Conservation (phyloP, 2,329 filamentous ascomycete species). For the Ophiostoma perfectum region DNA sequence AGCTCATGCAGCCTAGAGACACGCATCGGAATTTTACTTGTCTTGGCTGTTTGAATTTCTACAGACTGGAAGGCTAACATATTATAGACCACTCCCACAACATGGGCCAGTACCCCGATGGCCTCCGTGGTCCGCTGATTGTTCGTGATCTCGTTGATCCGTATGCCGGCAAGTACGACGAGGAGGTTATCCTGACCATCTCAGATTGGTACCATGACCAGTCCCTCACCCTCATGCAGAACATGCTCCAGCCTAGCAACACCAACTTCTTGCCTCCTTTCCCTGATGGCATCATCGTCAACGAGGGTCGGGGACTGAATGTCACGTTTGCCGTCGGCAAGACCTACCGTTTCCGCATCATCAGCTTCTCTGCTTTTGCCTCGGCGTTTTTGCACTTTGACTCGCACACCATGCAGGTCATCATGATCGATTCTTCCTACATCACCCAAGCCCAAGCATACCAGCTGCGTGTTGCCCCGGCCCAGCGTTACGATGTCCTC, state of each 20-base stretch:
- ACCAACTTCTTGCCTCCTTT: constrained; percentile 38
- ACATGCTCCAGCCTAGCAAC: constrained; percentile 40
- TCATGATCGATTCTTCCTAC: constrained; percentile 42
- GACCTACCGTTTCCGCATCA: constrained; percentile 44
- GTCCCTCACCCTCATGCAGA: constrained; percentile 35
- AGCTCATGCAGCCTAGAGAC: background rate
- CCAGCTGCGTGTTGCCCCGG: constrained; percentile 40
- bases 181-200: constrained; percentile 54
- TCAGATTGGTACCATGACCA: constrained; percentile 43
- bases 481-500: constrained; percentile 45
- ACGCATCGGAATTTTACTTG: background rate
- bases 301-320: constrained; percentile 38
- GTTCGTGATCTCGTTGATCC: constrained; percentile 54
- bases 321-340: constrained; percentile 39
- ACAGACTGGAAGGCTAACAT: background rate
- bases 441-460: constrained; percentile 35
- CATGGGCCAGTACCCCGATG: constrained; percentile 61
- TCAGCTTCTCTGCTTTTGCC: constrained; percentile 43
- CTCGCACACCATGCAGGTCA: constrained; percentile 42
- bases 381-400: constrained; percentile 42
- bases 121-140: constrained; percentile 57
- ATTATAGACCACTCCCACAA: constrained; percentile 55
- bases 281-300: constrained; percentile 40
- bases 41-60: no score
- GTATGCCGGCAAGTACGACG: constrained; percentile 49